Evolutionary conservation across 257 asterid species (phyloP), one percentile per base, ranked within the genome.

Genomic region (Salvia hispanica): DNA sequence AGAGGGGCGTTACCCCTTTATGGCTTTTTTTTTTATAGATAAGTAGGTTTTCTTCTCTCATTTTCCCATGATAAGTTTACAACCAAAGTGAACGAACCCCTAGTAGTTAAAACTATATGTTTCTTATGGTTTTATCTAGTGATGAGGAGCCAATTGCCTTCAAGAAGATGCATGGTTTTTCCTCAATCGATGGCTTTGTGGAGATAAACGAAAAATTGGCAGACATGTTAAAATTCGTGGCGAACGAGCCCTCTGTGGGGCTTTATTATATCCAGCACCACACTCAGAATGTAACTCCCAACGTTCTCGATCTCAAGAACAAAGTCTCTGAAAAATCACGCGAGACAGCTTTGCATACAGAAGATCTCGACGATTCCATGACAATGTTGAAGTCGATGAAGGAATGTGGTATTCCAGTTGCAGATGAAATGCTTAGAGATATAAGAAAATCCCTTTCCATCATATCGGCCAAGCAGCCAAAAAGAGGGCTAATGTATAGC

Each of bases 241-340:
- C 98, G 3, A 95, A 95, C 50, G 99, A 95, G 73, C 99, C 99
- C 78, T 91, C 98, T 3, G 91, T 86, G 80, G 98, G 99, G 74
- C 96, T 91, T 67, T 91, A 78, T 83, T 95, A 86, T 70, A 79
- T 95, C 39, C 99, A 95, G 72, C 95, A 95, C 80, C 99, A 95
- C 73, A 61, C 82, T 10, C 85, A 78, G 39, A 87, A 84, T 44
- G 93, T 97, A 44, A 75, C 84, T 0, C 95, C 96, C 6, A 95
- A 91, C 83, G 83, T 95, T 48, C 73, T 84, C 4, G 79, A 75
- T 75, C 88, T 87, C 79, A 87, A 86, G 82, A 91, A 77, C 43
- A 86, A 78, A 10, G 81, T 86, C 33, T 73, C 56, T 7, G 85
- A 79, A 54, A 91, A 82, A 72, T 89, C 96, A 25, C 91, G 48